Conservation (phyloP, 2,329 filamentous ascomycete species). For the Aureobasidium leucospermi region DNA sequence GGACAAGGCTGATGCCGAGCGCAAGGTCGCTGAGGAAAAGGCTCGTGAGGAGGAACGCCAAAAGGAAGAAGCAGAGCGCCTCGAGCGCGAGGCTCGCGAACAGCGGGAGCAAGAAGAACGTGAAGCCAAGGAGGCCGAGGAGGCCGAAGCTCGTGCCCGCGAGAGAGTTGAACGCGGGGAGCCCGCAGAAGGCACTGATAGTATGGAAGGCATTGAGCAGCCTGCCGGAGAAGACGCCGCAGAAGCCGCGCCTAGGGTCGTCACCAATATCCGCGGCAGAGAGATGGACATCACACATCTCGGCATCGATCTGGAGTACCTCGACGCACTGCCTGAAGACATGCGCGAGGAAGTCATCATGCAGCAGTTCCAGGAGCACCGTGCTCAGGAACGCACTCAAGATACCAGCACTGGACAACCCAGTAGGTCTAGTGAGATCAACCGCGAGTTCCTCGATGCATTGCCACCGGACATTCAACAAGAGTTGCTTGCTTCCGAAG, state of each 20-base stretch:
- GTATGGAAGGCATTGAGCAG: constrained; percentile 63
- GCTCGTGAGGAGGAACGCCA: constrained; percentile 54
- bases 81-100: constrained; percentile 46
- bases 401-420: constrained; percentile 64
- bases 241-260: constrained; percentile 50
- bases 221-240: constrained; percentile 35
- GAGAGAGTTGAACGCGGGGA: constrained; percentile 26
- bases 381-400: constrained; percentile 57
- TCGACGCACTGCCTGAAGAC: constrained; percentile 95
- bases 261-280: constrained; percentile 76
- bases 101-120: constrained; percentile 44
- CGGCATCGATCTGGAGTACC: constrained; percentile 88
- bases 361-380: constrained; percentile 74
- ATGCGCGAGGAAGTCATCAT: constrained; percentile 94
- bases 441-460: constrained; percentile 88
- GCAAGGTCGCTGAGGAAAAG: constrained; percentile 57
- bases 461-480: constrained; percentile 82
- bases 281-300: constrained; percentile 90
- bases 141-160: constrained; percentile 28
- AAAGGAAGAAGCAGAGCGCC: constrained; percentile 54
- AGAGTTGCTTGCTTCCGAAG: constrained; percentile 87
- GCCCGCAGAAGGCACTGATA: constrained; percentile 30
- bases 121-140: constrained; percentile 40
- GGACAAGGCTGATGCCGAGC: constrained; percentile 60
- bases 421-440: constrained; percentile 57